Evolutionary conservation across 306 rosid species (phyloP), one percentile per base, ranked within the genome.

Genomic region (Inga oerstediana): DNA sequence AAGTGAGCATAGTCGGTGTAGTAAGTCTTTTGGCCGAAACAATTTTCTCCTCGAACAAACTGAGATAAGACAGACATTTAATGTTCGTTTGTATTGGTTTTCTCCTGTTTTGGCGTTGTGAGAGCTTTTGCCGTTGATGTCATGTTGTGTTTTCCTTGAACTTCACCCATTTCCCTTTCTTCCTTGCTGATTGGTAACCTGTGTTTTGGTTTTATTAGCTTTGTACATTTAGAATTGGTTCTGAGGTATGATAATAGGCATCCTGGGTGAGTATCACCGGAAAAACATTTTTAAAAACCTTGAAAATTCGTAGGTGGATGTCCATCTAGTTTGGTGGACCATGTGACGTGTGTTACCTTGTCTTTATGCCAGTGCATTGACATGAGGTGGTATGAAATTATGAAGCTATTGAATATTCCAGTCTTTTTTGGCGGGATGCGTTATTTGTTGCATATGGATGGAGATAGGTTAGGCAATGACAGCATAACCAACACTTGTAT

Each of bases 281-380:
- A 45, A 79, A 48, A 17, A 34, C 39, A 14, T 67, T 67, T 14
- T 19, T 15, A 15, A 10, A 22, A 59, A 10, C 66, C 66, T 59
- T 22, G 7, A 24, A 22, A 22, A n/a, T 44, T 58, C 70, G 66
- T 80, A 45, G 73, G 71, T 83, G 69, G 61, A 80, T 76, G 48
- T 7, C 52, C 54, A 13, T 72, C 58, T 54, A 54, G 20, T 78
- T 78, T 59, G 66, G 66, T 76, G 11, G 52, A 56, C 62, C 75
- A 34, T 41, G 56, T 16, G 30, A 72, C 52, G n/a, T 37, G n/a
- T 37, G 48, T 20, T 72, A 19, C 5, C 43, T 51, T 5, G 76
- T 41, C 58, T 15, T 52, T 79, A 20, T 62, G 74, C 67, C 19
- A 49, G 79, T 34, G 44, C 22, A 48, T 83, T 72, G 59, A 8